These are phyloP conservation scores for Leishmania turanica DNA, from an alignment of 208 protist species.

Conservation along the genomic window DNA sequence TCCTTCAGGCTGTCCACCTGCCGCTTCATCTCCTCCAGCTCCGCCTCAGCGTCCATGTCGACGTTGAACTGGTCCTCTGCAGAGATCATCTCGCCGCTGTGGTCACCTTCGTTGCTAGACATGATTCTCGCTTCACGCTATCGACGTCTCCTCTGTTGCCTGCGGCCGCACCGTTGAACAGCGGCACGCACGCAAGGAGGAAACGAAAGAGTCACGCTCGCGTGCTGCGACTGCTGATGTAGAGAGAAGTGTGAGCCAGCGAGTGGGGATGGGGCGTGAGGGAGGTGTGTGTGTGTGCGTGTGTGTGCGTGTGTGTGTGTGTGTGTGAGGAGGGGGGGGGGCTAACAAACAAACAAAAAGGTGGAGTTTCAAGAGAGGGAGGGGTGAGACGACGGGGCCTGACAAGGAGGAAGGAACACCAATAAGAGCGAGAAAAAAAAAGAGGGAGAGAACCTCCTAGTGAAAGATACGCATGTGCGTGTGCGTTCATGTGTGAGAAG, in stretches of 20 bases:
- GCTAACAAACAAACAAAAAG: neutral
- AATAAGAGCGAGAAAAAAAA: too few relatives aligned
- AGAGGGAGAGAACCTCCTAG: neutral
- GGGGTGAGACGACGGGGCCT: neutral
- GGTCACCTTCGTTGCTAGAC: constrained; percentile 30
- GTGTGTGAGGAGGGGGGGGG: neutral
- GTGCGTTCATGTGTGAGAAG: neutral
- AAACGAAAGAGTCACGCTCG: neutral
- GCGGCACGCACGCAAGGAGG: constrained; percentile 6
- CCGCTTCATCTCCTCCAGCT: constrained; percentile 80
- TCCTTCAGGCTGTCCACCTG: constrained; percentile 87
- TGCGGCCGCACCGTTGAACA: neutral
- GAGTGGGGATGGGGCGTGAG: neutral
- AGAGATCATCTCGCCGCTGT: constrained; percentile 20
- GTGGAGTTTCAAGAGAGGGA: neutral
- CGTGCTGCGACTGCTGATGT: neutral
- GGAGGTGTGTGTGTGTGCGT: too few relatives aligned
- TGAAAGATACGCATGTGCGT: neutral
- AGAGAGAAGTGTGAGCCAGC: neutral
- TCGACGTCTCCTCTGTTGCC: neutral
- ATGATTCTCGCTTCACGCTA: constrained; percentile 3
- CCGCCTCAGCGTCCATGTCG: constrained; percentile 59
- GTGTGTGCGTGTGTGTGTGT: too few relatives aligned
- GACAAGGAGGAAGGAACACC: neutral
- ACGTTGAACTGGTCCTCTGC: constrained; percentile 48